Base-by-base conservation (phyloP, 129 eudicot species). In the Artemisia annua region DNA sequence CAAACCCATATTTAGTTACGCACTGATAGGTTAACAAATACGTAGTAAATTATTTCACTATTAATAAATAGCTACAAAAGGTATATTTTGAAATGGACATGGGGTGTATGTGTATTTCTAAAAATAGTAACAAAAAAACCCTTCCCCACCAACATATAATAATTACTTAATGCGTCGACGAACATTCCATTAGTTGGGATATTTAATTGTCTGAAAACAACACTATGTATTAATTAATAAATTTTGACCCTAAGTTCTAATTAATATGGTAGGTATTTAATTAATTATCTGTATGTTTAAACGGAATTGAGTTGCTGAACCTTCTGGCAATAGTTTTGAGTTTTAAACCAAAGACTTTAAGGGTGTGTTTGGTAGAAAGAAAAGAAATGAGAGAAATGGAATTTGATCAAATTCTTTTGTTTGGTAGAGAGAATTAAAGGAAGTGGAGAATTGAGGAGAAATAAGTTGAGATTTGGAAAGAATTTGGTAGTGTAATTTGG, bases 61-160 rank as follows among this genome's bases (percentile, higher is more conserved):
- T 69, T 69, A 49, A 60, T 77, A 50, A 28, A 68, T 54, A 48
- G 24, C 48, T 55, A 48, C 49, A 26, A 78, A 78, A 39, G 30
- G 5, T 19, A 11, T 66, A 69, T 35, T 17, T 2, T 50, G 57
- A 49, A 54, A 65, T 24, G 35, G 67, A 63, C 82, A 78, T 11
- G 48, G 48, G 13, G 1, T 24, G 82, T 71, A 71, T 71, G 1
- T 24, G 82, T 71, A 71, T 71, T 63, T 71, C 82, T 51, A 78
- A 22, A 78, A 63, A 44, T 54, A 64, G 82, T 52, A 70, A 46
- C 28, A 11, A 70, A 48, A 54, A 30, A 17, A 54, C 72, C 59
- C 82, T 26, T 63, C 63, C 63, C 57, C 67, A 71, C 73, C 60
- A 71, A 54, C 72, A 78, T 63, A 59, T 78, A 78, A 28, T 78